Evolutionary conservation across 2,329 filamentous ascomycete species (phyloP).

Genomic region (Didymella pinodella): DNA sequence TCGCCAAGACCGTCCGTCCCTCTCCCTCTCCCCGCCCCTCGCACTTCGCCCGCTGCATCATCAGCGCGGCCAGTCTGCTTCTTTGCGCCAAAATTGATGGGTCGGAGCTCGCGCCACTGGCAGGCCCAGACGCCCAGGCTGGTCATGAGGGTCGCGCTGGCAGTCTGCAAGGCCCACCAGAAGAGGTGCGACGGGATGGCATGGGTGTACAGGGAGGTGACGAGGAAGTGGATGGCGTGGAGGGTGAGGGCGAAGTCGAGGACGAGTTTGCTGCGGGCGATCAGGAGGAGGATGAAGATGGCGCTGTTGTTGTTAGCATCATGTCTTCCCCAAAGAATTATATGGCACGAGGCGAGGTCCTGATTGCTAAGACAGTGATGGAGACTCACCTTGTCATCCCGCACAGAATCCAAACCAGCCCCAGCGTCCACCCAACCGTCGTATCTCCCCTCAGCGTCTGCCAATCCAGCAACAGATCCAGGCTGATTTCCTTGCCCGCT

Average conservation of each 20-base stretch:
- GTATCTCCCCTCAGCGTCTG: conserved; percentile 70
- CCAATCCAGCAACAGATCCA: conserved; percentile 70
- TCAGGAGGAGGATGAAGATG: conserved; percentile 80
- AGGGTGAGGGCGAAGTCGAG: conserved; percentile 93
- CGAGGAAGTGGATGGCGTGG: conserved; percentile 80
- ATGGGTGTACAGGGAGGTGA: conserved; percentile 80
- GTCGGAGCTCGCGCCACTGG: conserved; percentile 85
- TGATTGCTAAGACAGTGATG: too few relatives aligned
- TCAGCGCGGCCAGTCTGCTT: conserved; percentile 42
- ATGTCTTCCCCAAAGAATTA: too few relatives aligned
- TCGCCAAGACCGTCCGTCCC: conserved; percentile 57
- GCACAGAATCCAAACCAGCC: conserved; percentile 72
- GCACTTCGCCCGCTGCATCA: conserved; percentile 50
- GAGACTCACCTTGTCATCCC: conserved; percentile 66
- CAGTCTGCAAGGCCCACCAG: conserved; percentile 81
- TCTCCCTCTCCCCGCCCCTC: conserved; percentile 56
- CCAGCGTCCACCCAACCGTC: conserved; percentile 73
- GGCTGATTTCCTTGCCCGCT: conserved; percentile 66
- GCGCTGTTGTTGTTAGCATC: conserved; percentile 62
- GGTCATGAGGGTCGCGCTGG: conserved; percentile 69
- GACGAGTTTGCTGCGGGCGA: conserved; percentile 90
- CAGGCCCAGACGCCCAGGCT: conserved; percentile 87
- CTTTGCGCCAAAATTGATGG: conserved; percentile 77
- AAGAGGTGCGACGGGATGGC: conserved; percentile 78
- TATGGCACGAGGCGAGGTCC: too few relatives aligned